Percentiles rank a stretch among this genome's conserved stretches.
Evolutionary conservation across 208 protist genomes (phyloP).

Genomic region (Crithidia acanthocephali): DNA sequence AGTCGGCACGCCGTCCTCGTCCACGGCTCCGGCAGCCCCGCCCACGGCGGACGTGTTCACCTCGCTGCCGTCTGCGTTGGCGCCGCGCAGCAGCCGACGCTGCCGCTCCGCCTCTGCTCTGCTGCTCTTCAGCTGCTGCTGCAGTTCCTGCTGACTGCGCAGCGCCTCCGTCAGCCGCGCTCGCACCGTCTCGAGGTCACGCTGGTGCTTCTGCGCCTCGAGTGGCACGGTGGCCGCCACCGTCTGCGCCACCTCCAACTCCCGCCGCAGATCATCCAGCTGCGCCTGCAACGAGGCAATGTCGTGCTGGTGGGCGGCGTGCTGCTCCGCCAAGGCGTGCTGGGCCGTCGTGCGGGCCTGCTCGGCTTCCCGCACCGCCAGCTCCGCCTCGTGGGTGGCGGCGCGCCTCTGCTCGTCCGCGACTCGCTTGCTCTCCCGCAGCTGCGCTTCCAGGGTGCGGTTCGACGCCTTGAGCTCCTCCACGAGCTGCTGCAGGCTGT

Average conservation of each 20-base stretch:
- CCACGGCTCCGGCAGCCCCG: conserved; percentile 7
- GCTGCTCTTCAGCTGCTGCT: conserved; percentile 37
- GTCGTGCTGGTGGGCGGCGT: conserved; percentile 33
- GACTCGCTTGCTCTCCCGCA: conserved; percentile 16
- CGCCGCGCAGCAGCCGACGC: conserved; percentile 25
- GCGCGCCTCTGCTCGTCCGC: conserved; percentile 29
- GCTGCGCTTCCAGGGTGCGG: conserved; percentile 17
- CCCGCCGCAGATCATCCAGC: conserved; percentile 34
- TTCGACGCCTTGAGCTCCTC: conserved; percentile 32
- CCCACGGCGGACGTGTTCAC: conserved; percentile 9
- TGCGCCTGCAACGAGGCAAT: conserved; percentile 28
- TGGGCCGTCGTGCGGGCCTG: conserved; percentile 26
- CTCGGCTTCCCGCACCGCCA: conserved; percentile 36
- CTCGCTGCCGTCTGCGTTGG: conserved; percentile 20
- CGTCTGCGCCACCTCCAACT: conserved; percentile 54
- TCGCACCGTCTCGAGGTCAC: conserved; percentile 47
- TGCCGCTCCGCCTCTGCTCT: conserved; percentile 37
- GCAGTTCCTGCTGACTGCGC: conserved; percentile 34
- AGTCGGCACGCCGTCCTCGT: conserved; percentile 9
- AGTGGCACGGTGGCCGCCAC: conserved; percentile 56
- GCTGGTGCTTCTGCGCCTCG: conserved; percentile 44
- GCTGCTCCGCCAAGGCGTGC: conserved; percentile 29
- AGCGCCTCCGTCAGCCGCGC: conserved; percentile 51
- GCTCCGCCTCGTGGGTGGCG: conserved; percentile 29
- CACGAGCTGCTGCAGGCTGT: conserved; percentile 29